phyloP scores from a whole-genome alignment of 768 basidiomycete genomes.

The Kwoniella bestiolae region DNA sequence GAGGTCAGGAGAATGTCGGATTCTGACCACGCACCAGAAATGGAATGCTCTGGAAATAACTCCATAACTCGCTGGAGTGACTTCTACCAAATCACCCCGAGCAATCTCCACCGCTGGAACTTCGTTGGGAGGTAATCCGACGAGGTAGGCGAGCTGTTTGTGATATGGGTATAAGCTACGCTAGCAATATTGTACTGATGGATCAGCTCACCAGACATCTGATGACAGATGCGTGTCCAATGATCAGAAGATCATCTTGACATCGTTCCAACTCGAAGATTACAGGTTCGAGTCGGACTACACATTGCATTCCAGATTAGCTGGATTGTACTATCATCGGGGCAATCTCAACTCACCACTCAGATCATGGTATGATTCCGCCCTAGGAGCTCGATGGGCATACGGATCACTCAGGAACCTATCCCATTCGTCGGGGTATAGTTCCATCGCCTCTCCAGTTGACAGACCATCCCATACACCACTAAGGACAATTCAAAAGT shows the following conservation, averaged over 20 bases:
- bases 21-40: no score
- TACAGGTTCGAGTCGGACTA: conserved; percentile 90
- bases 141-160: conserved; percentile 64
- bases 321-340: neutral
- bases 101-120: conserved; percentile 98
- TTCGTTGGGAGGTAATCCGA: conserved; percentile 88
- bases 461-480: conserved; percentile 90
- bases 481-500: conserved; percentile 24
- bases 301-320: neutral
- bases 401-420: conserved; percentile 92
- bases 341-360: conserved; percentile 44
- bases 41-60: conserved; percentile 80
- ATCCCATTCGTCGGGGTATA: conserved; percentile 93
- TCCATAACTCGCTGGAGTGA: conserved; percentile 62
- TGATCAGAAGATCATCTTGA: conserved; percentile 91
- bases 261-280: conserved; percentile 93
- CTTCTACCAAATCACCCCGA: conserved; percentile 91
- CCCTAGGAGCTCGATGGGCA: conserved; percentile 83
- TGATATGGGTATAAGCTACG: neutral
- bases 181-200: no score
- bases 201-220: conserved; percentile 72
- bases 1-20: neutral
- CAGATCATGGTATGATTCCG: conserved; percentile 95
- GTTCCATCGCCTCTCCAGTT: conserved; percentile 82
- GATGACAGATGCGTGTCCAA: conserved; percentile 96